Evolutionary conservation across 129 eudicot species (phyloP), one percentile per base, ranked within the genome.

Genomic region (Apium graveolens): DNA sequence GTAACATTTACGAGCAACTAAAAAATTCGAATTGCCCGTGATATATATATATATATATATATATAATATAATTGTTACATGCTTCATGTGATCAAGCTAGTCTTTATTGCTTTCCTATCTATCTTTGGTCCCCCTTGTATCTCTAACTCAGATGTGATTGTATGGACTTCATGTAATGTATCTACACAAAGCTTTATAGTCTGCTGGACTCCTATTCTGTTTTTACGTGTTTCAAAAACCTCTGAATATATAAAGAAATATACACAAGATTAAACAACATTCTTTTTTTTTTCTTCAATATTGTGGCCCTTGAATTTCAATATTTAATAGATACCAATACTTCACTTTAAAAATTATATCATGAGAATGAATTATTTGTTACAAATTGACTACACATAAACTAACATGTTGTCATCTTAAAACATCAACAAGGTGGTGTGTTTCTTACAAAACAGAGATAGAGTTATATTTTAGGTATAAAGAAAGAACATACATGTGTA

Each of bases 31-130:
- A 48, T 2, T 16, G 55, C 55, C 55, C 5, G 55, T n/a, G n/a
- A n/a, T n/a, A n/a, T n/a, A n/a, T n/a, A n/a, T n/a, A n/a, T n/a
- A n/a, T n/a, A n/a, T n/a, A n/a, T n/a, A n/a, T n/a, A n/a, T n/a
- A n/a, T n/a, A n/a, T n/a, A n/a, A n/a, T n/a, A n/a, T n/a, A n/a
- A n/a, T n/a, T n/a, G n/a, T n/a, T n/a, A 29, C 65, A 65, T 65
- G 38, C 27, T 80, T 49, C 82, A 73, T 76, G 78, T 80, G 82
- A 49, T 49, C 5, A 70, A 20, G n/a, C 27, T n/a, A 38, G 5
- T 38, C 18, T 49, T 13, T 34, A 11, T 12, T n/a, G 46, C 48
- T 60, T 38, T 21, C 11, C 73, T 70, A 20, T 37, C 12, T 41
- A 20, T 39, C 38, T 7, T 45, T 18, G 18, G 7, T 49, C 57